Evolutionary conservation across 1,284 basidiomycete genomes (phyloP), one percentile per base, ranked within the genome.

Genomic region (Singerocomus inundabilis): DNA sequence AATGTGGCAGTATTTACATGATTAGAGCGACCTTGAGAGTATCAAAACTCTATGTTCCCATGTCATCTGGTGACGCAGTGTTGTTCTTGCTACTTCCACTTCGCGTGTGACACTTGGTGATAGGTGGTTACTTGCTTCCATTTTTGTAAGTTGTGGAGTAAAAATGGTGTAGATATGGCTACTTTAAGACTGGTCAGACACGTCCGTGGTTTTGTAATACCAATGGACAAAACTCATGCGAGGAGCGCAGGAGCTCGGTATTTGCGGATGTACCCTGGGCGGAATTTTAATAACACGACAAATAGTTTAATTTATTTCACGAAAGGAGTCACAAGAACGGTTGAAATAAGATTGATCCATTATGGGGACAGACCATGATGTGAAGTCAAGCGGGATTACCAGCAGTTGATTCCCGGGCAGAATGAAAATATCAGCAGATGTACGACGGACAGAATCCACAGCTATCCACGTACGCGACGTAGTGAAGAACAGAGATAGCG

Each of bases 191-290:
- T 21, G 21, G 21, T 21, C 21, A 21, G 21, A 21, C 21, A 21
- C 21, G n/a, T 57, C 58, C 16, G 56, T 58, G 38, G 60, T 57
- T 28, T 51, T 57, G 45, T 58, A 58, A 21, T 54, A 44, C 4
- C 47, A 40, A 2, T 26, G 60, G 33, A 57, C 50, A 46, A 60
- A 51, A 35, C 38, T 51, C 56, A 51, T 58, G 29, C 3, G 16
- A n/a, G 21, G 16, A 34, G 30, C 6, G 29, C 5, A 34, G n/a
- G 35, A 25, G 8, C 1, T 6, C 24, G 31, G 26, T 26, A 15
- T 24, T 29, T 24, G 43, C 5, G 16, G 28, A 28, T 2, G 12
- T 51, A 36, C 41, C 37, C 16, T 35, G 28, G 12, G 21, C 34
- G 11, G 18, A 21, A 5, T 21, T 51, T 44, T 15, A 53, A 48